Evolutionary conservation across 1,139 yeast species (phyloP).

Genomic region (Geotrichum cucujoidarum): DNA sequence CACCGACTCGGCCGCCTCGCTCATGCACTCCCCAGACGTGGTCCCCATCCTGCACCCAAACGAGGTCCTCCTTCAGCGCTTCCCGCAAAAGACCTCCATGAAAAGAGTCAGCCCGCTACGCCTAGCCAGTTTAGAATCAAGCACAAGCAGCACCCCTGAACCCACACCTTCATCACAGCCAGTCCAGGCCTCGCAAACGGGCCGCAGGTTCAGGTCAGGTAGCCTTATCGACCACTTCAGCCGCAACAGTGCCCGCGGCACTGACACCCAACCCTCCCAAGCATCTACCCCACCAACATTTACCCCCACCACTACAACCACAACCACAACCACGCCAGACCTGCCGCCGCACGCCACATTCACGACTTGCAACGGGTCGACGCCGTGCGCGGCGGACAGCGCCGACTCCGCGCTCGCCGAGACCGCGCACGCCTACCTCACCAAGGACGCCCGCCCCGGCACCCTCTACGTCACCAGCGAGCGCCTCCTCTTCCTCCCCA

Average conservation of each 20-base stretch:
- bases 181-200: not conserved
- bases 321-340: not conserved
- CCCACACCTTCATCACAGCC: not conserved
- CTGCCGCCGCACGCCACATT: too few species aligned
- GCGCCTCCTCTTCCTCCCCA: slow-evolving; percentile 31
- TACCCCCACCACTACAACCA: not conserved
- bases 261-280: not conserved
- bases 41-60: slow-evolving; percentile 33
- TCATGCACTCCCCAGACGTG: not conserved
- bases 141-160: not conserved
- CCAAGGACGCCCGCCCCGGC: slow-evolving; percentile 27
- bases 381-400: not conserved
- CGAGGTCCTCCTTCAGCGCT: slow-evolving; percentile 32
- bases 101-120: slow-evolving; percentile 14
- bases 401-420: slow-evolving; percentile 9
- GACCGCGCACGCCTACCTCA: slow-evolving; percentile 24
- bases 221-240: slow-evolving; percentile 5
- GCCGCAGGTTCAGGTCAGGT: slow-evolving; percentile 4
- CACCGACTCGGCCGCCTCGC: not conserved
- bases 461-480: slow-evolving; percentile 33
- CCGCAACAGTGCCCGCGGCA: slow-evolving; percentile 5
- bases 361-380: not conserved
- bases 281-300: not conserved
- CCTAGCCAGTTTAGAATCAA: not conserved
- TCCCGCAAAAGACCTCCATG: slow-evolving; percentile 25